Evolutionary conservation across 1,139 yeast species (phyloP).

Genomic region (Sugiyamaella paludigena): DNA sequence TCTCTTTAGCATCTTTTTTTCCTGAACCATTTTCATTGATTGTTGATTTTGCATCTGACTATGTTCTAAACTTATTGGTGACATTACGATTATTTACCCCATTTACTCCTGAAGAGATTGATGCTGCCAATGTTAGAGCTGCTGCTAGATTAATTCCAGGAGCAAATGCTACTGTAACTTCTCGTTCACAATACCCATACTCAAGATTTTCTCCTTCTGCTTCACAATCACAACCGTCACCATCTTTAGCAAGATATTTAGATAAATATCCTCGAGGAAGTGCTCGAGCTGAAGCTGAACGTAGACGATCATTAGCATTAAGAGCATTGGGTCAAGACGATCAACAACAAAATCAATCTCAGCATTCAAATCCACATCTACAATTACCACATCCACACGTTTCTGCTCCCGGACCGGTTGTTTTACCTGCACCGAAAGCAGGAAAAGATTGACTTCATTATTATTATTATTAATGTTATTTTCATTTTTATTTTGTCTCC

Average conservation of each 20-base stretch:
- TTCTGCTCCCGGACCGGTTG: constrained; percentile 22
- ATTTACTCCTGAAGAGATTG: constrained; percentile 25
- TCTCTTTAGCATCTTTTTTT: constrained; percentile 71
- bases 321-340: constrained; percentile 66
- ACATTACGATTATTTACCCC: constrained; percentile 19
- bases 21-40: constrained; percentile 57
- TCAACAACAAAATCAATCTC: constrained; percentile 28
- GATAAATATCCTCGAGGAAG: constrained; percentile 15
- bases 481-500: no score
- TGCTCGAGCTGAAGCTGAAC: constrained; percentile 59
- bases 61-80: constrained; percentile 12
- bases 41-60: constrained; percentile 37
- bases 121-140: constrained; percentile 27
- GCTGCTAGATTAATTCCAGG: constrained; percentile 23
- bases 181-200: constrained; percentile 9
- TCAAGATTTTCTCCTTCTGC: no score
- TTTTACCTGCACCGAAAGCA: constrained; percentile 20
- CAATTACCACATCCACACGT: constrained; percentile 1
- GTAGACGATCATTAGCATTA: constrained; percentile 81
- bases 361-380: neutral
- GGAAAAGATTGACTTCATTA: constrained; percentile 6
- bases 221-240: constrained; percentile 4
- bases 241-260: neutral
- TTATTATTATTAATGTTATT: no score
- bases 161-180: neutral